A percentile compares a stretch with the other conserved stretches of the same genome.
phyloP scores from a whole-genome alignment of 805 yeast genomes.

The Wickerhamiella spandovensis region DNA sequence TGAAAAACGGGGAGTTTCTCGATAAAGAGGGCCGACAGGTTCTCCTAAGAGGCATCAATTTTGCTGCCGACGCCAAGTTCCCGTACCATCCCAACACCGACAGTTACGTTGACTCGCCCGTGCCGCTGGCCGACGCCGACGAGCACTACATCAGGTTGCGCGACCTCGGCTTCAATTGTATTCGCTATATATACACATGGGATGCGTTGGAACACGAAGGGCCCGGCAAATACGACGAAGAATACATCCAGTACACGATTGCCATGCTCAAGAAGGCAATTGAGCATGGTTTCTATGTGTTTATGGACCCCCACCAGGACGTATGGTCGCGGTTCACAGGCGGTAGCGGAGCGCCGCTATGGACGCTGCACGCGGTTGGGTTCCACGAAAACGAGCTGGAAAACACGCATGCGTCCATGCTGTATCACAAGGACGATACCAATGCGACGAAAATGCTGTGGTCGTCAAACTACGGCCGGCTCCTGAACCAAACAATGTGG shows the following conservation, averaged over 20 bases:
- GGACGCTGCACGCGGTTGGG: constrained; percentile 91
- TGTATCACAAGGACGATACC: constrained; percentile 42
- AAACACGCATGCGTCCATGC: constrained; percentile 62
- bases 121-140: constrained; percentile 58
- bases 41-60: constrained; percentile 62
- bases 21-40: constrained; percentile 44
- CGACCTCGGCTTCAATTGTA: constrained; percentile 66
- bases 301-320: constrained; percentile 85
- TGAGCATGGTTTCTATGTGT: constrained; percentile 60
- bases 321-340: constrained; percentile 88
- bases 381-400: constrained; percentile 44
- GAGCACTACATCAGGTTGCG: constrained; percentile 56
- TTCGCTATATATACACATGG: constrained; percentile 77
- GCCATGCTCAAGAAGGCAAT: constrained; percentile 42
- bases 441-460: constrained; percentile 61
- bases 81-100: constrained; percentile 37
- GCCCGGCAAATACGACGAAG: constrained; percentile 70
- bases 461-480: constrained; percentile 70
- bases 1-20: constrained; percentile 40
- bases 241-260: constrained; percentile 57
- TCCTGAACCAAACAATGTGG: constrained; percentile 75
- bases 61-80: constrained; percentile 60
- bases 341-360: constrained; percentile 86
- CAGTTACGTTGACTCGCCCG: constrained; percentile 69
- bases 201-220: constrained; percentile 83